Base-by-base conservation (phyloP, 2,329 filamentous ascomycete species). In the Aspergillus ochraceus region DNA sequence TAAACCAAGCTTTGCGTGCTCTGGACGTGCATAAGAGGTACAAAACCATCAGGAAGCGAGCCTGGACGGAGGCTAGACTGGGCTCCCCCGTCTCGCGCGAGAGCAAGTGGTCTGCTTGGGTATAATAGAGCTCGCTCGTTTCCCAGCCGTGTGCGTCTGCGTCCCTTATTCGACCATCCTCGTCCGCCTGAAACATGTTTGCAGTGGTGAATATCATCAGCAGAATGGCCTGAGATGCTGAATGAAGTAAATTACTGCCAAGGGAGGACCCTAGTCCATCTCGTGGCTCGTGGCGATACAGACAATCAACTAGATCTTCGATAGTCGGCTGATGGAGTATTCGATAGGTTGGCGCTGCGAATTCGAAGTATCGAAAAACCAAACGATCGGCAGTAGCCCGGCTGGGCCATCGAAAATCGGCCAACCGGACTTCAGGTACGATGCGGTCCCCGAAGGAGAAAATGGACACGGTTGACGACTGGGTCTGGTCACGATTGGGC, bases 1-100 rank as follows among this genome's bases (percentile, higher is more conserved):
- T 66, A 54, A 73, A 77, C 75, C 76, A 77, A 9, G 32, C 32
- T 36, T 36, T 36, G 12, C 32, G 32, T 14, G 32, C 32, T 36
- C 32, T 11, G 10, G 32, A 36, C 32, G 32, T 36, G 29, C 72
- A 69, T 22, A 78, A 61, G 20, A 77, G 61, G 57, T 76, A 78
- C 9, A 78, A 59, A 2, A 68, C 65, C 42, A 63, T 65, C 5
- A 68, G 30, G 12, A 70, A 69, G 1, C 68, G 65, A 22, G 64
- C 65, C 17, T 70, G 68, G 0, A 62, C 65, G 1, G 65, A 68
- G 52, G 60, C 59, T 22, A 70, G 52, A 12, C 49, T 58, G 3
- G 68, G 68, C 14, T 60, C 59, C 0, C 68, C 68, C 0, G 56
- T 60, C 30, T 68, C 66, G 22, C 60, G 60, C 0, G 61, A 53